These are phyloP conservation scores for Diospyros lotus DNA, from an alignment of 148 eudicot species.

Conservation along the genomic window DNA sequence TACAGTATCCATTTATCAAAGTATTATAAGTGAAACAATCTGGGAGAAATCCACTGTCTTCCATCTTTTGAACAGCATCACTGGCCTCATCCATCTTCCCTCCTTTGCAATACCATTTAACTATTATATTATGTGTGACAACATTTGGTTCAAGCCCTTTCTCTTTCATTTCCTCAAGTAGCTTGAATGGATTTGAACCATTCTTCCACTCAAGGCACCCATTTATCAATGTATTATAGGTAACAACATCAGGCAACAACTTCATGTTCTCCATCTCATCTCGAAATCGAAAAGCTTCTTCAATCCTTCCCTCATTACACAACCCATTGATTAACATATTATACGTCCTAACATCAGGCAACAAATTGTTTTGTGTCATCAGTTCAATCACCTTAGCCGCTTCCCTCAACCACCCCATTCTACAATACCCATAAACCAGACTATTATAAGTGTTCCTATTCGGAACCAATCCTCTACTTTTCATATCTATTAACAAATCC, in stretches of 20 bases:
- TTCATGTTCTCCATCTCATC: constrained; percentile 62
- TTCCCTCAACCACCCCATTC: constrained; percentile 68
- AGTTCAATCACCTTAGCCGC: constrained; percentile 58
- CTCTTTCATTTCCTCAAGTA: constrained; percentile 68
- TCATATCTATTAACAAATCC: constrained; percentile 69
- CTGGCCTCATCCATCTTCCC: constrained; percentile 58
- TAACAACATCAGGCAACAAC: constrained; percentile 56
- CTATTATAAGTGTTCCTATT: constrained; percentile 63
- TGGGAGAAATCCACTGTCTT: constrained; percentile 50
- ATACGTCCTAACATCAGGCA: constrained; percentile 86
- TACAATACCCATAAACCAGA: constrained; percentile 77
- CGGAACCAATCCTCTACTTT: constrained; percentile 47
- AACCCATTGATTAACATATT: constrained; percentile 61
- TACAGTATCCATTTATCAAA: constrained; percentile 63
- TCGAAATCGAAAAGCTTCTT: constrained; percentile 48
- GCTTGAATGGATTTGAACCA: constrained; percentile 35
- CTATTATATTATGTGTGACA: constrained; percentile 61
- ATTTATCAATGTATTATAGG: constrained; percentile 69
- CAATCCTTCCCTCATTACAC: constrained; percentile 58
- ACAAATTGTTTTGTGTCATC: constrained; percentile 47
- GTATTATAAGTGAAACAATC: constrained; percentile 70
- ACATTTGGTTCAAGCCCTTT: constrained; percentile 44
- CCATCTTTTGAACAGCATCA: constrained; percentile 45
- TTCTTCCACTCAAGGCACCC: constrained; percentile 39
- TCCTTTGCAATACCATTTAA: constrained; percentile 66